Percentiles rank a stretch among this genome's conserved stretches.
phyloP scores from a whole-genome alignment of 75 land plant genomes.

The Sequoia sempervirens region DNA sequence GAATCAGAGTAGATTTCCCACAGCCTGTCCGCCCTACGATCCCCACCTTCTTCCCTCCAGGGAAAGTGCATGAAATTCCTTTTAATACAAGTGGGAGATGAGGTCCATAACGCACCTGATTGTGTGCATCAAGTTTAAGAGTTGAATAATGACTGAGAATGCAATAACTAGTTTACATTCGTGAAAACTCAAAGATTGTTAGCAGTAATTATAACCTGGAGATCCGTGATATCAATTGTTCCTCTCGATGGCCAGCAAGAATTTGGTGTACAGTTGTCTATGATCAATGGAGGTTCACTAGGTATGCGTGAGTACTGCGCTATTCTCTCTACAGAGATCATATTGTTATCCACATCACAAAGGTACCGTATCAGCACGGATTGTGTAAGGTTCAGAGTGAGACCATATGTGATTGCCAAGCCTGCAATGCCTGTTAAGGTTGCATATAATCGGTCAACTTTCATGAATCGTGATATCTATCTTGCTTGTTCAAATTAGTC shows the following conservation, averaged over 20 bases:
- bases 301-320: conserved; percentile 60
- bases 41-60: conserved; percentile 52
- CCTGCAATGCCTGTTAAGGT: conserved; percentile 64
- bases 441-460: not conserved
- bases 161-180: not conserved
- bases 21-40: conserved; percentile 76
- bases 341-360: conserved; percentile 69
- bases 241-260: conserved; percentile 67
- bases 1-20: conserved; percentile 72
- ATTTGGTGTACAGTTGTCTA: conserved; percentile 34
- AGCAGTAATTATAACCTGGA: conserved; percentile 44
- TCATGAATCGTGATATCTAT: not conserved
- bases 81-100: no score
- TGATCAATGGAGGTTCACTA: conserved; percentile 70
- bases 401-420: conserved; percentile 76
- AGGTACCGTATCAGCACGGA: conserved; percentile 53
- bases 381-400: conserved; percentile 58
- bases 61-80: conserved; percentile 38
- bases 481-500: not conserved
- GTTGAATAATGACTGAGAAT: not conserved
- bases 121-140: not conserved
- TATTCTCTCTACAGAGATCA: conserved; percentile 88
- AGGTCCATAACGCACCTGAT: no score
- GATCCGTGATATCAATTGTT: conserved; percentile 35
- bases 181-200: not conserved